phyloP scores from a whole-genome alignment of 2,329 filamentous ascomycete species.

The Exophiala sp. region DNA sequence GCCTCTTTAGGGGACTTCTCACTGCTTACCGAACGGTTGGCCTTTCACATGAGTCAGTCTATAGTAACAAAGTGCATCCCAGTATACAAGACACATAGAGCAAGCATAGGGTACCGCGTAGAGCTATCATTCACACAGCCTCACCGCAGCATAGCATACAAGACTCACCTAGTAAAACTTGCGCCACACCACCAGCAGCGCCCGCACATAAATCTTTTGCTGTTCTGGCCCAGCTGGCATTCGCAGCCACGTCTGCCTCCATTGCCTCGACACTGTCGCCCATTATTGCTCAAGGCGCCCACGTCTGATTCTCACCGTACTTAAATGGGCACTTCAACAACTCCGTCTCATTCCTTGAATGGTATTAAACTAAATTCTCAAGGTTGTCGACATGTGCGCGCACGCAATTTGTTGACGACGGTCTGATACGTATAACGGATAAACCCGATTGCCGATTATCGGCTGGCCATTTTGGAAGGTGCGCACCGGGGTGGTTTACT shows the following conservation, averaged over 20 bases:
- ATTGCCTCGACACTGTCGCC: constrained; percentile 16
- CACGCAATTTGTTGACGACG: constrained; percentile 10
- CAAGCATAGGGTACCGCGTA: too few species aligned
- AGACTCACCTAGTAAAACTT: constrained; percentile 79
- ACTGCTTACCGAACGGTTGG: constrained; percentile 57
- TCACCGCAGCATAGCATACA: too few species aligned
- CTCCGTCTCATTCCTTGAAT: background rate
- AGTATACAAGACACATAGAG: too few species aligned
- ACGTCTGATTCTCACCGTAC: constrained; percentile 6
- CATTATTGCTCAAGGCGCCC: constrained; percentile 9
- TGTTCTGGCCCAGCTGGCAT: constrained; percentile 50
- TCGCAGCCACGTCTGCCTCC: constrained; percentile 27
- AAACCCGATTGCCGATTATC: constrained; percentile 2
- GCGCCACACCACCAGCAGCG: constrained; percentile 83
- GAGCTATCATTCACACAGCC: too few species aligned
- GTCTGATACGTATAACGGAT: background rate
- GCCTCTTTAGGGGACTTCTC: constrained; percentile 30
- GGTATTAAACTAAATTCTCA: background rate
- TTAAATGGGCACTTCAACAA: background rate
- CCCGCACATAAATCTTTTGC: constrained; percentile 88
- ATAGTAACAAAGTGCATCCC: too few species aligned
- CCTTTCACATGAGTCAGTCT: constrained; percentile 39
- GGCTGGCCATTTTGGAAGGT: background rate
- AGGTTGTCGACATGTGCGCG: constrained; percentile 1
- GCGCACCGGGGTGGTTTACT: background rate